Evolutionary conservation across 108 stramenopile genomes (phyloP).

Genomic region (Aurantiochytrium sp.): DNA sequence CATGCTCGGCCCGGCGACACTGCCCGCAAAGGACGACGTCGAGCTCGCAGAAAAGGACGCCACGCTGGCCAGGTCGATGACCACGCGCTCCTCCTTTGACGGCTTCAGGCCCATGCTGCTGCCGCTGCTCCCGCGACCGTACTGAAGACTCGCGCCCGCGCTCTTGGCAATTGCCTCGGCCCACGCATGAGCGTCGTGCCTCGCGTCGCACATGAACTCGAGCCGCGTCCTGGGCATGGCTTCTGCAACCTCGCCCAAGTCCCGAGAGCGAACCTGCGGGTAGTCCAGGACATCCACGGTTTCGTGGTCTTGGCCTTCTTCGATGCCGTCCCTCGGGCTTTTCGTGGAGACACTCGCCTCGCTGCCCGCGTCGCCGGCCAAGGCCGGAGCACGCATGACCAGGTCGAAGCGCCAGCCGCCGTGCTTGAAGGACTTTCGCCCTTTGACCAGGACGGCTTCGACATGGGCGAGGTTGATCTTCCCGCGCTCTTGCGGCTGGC

Average conservation of each 20-base stretch:
- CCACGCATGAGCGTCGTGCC: not conserved
- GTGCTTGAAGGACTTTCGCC: not conserved
- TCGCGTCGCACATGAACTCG: conserved; percentile 8
- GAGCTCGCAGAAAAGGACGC: not conserved
- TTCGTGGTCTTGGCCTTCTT: not conserved
- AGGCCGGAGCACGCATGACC: not conserved
- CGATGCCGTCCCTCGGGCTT: not conserved
- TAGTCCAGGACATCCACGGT: not conserved
- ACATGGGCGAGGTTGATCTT: not conserved
- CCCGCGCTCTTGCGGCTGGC: not conserved
- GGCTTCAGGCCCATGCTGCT: not conserved
- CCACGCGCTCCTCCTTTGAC: not conserved
- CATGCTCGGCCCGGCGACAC: no score
- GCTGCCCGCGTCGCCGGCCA: not conserved
- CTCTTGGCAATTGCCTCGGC: not conserved
- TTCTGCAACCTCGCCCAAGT: not conserved
- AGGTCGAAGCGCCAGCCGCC: not conserved
- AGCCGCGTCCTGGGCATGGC: not conserved
- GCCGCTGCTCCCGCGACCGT: not conserved
- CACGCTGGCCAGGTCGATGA: not conserved
- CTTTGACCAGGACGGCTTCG: not conserved
- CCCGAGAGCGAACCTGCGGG: not conserved
- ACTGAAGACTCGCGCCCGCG: not conserved
- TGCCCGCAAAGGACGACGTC: no score
- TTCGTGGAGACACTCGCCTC: not conserved